These are phyloP conservation scores for Uronychia setigera DNA, from an alignment of 73 alveolate genomes.

Conservation along the genomic window DNA sequence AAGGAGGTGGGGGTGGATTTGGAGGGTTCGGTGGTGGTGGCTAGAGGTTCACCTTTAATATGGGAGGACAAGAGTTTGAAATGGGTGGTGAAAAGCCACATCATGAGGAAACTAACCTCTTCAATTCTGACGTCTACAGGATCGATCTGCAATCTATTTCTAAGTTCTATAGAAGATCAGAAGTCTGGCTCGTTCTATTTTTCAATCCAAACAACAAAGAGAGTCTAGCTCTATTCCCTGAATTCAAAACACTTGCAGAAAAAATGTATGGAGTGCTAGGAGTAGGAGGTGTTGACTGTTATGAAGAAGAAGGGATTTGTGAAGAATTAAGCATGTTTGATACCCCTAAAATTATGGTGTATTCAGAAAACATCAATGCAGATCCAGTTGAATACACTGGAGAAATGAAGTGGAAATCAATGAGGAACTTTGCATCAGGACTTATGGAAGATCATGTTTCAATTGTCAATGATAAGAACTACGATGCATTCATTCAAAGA, in stretches of 20 bases:
- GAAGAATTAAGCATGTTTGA: constrained; percentile 94
- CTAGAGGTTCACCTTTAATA: constrained; percentile 55
- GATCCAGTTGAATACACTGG: constrained; percentile 86
- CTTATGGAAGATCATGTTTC: constrained; percentile 95
- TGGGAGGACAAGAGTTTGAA: constrained; percentile 41
- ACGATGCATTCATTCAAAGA: constrained; percentile 82
- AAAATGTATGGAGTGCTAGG: constrained; percentile 94
- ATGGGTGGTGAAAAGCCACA: constrained; percentile 39
- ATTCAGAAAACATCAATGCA: constrained; percentile 87
- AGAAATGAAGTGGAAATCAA: constrained; percentile 69
- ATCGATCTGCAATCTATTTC: constrained; percentile 85
- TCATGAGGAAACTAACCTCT: constrained; percentile 80
- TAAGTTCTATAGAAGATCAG: constrained; percentile 89
- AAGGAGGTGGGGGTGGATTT: constrained; percentile 79
- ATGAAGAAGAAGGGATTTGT: constrained; percentile 96
- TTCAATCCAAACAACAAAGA: constrained; percentile 80
- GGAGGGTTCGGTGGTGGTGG: constrained; percentile 50
- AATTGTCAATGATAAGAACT: constrained; percentile 86
- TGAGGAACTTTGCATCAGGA: constrained; percentile 86
- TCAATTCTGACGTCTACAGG: constrained; percentile 90
- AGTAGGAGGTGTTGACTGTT: constrained; percentile 97
- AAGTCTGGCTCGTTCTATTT: constrained; percentile 94
- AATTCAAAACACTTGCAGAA: constrained; percentile 86
- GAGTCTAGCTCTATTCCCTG: constrained; percentile 68
- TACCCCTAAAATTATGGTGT: constrained; percentile 81